A percentile compares a stretch with the other conserved stretches of the same genome.
phyloP scores from a whole-genome alignment of 2,329 filamentous ascomycete genomes.

The Alternaria alternata region DNA sequence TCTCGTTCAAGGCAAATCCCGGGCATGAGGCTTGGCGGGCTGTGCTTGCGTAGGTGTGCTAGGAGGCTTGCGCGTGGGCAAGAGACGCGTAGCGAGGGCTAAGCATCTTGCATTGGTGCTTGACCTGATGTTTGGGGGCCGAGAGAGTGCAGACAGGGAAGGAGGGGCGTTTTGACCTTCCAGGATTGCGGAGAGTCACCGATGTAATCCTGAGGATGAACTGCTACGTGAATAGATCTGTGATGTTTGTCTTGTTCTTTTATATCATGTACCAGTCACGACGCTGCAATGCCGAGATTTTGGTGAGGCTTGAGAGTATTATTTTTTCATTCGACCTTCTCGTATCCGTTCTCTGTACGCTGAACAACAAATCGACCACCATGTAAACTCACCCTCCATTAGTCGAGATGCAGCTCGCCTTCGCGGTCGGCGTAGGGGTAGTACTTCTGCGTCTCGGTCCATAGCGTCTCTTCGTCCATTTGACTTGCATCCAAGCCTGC shows the following conservation, averaged over 20 bases:
- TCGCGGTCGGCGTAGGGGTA: constrained; percentile 44
- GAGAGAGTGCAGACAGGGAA: neutral
- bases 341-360: neutral
- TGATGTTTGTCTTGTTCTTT: neutral
- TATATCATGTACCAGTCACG: too few species aligned
- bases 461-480: constrained; percentile 58
- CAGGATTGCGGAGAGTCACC: too few species aligned
- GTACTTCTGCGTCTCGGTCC: constrained; percentile 48
- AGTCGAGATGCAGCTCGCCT: constrained; percentile 39
- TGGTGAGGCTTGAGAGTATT: neutral
- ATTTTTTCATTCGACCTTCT: neutral
- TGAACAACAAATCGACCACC: neutral
- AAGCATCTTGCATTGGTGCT: neutral
- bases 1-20: neutral
- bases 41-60: neutral
- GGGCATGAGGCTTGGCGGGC: neutral
- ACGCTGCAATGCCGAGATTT: neutral
- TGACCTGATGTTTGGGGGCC: neutral
- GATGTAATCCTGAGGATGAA: too few species aligned
- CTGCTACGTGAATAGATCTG: neutral
- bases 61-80: neutral
- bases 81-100: neutral
- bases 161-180: too few species aligned
- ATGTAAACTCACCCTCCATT: neutral
- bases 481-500: constrained; percentile 60